Evolutionary conservation across 176 grass and related monocot genomes (phyloP).

Genomic region (Typha latifolia): DNA sequence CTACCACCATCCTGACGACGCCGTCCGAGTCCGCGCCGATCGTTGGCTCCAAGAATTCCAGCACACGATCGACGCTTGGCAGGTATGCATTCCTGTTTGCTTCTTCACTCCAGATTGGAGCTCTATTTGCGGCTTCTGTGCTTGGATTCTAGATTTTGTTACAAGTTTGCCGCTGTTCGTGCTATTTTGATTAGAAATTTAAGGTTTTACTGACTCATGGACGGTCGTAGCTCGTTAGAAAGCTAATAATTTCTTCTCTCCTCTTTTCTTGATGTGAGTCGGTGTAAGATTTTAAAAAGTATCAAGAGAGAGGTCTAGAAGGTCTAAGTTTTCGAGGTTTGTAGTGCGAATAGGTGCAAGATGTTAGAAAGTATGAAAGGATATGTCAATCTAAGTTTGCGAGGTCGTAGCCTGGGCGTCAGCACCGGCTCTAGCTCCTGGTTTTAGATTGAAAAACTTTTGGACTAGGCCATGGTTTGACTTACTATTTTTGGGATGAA

Average conservation of each 20-base stretch:
- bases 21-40: conserved; percentile 54
- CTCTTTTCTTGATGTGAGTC: too few relatives aligned
- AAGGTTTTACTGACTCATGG: too few relatives aligned
- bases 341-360: background rate
- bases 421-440: background rate
- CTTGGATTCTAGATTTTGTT: background rate
- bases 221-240: too few relatives aligned
- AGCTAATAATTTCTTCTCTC: too few relatives aligned
- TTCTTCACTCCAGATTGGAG: background rate
- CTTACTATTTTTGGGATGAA: too few relatives aligned
- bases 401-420: background rate
- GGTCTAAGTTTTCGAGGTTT: background rate
- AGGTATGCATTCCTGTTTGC: conserved; percentile 39
- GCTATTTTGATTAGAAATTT: too few relatives aligned
- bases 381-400: background rate
- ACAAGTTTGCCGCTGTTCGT: too few relatives aligned
- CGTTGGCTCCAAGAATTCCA: conserved; percentile 95
- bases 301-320: too few relatives aligned
- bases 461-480: background rate
- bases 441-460: background rate
- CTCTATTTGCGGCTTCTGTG: background rate
- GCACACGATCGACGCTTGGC: conserved; percentile 96
- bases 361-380: background rate
- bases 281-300: too few relatives aligned
- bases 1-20: conserved; percentile 63